These are phyloP conservation scores for Talaromyces atroroseus DNA, from an alignment of 2,329 filamentous ascomycete species.

Conservation along the genomic window DNA sequence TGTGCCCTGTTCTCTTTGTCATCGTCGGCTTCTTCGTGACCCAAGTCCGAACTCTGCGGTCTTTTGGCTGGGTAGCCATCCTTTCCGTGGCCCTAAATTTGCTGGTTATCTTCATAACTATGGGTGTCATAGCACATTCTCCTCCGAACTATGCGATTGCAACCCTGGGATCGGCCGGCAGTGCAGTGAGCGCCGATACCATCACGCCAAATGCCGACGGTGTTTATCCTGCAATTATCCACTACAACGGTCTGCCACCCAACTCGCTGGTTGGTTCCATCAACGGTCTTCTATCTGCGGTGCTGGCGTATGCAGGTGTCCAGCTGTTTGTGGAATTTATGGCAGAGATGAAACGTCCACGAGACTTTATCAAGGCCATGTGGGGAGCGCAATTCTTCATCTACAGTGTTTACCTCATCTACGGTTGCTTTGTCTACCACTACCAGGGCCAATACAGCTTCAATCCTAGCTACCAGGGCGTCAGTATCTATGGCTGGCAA, in stretches of 20 bases:
- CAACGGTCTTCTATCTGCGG: constrained; percentile 50
- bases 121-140: constrained; percentile 48
- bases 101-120: constrained; percentile 51
- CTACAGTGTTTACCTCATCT: constrained; percentile 44
- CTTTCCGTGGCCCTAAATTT: constrained; percentile 53
- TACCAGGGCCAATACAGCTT: constrained; percentile 42
- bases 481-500: constrained; percentile 28
- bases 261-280: constrained; percentile 41
- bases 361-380: constrained; percentile 47
- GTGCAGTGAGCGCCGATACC: constrained; percentile 18
- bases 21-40: constrained; percentile 49
- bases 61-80: constrained; percentile 53
- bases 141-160: constrained; percentile 44
- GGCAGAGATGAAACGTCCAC: constrained; percentile 48
- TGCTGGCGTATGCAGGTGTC: constrained; percentile 56
- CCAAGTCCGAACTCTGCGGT: constrained; percentile 52
- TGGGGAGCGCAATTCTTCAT: constrained; percentile 45
- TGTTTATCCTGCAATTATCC: constrained; percentile 29
- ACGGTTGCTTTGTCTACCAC: constrained; percentile 44
- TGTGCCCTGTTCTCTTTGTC: constrained; percentile 49
- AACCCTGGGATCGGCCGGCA: constrained; percentile 24
- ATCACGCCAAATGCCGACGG: constrained; percentile 25
- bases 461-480: constrained; percentile 15
- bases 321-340: constrained; percentile 56
- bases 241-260: constrained; percentile 40